Base-by-base conservation (phyloP, 2,329 filamentous ascomycete species). In the Colletotrichum siamense region DNA sequence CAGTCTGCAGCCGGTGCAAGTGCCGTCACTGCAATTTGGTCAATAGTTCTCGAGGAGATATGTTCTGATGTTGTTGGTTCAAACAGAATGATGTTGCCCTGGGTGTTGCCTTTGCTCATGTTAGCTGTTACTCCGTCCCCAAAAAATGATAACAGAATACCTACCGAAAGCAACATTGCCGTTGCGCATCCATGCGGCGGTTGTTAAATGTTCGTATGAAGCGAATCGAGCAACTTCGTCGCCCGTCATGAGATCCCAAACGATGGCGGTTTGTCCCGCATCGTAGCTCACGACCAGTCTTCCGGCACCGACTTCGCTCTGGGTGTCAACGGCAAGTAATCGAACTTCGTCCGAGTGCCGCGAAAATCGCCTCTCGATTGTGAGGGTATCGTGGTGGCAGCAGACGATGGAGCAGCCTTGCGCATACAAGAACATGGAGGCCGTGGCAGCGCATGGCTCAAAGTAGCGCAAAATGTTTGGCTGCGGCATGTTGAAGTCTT, bases 161-260 rank as follows among this genome's bases (percentile, higher is more conserved):
- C 85, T 89, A 98, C 96, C 97, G 88, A 99, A 99, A 49, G 95
- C 96, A 79, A 99, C 94, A 86, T 98, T 98, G 71, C 97, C 97
- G 86, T 98, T 98, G 61, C 94, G 92, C 96, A 99, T 98, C 95
- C 97, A 99, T 15, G 95, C 90, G 49, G 96, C 96, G 34, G 95
- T 94, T 26, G 93, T 93, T 78, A 99, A 90, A 79, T 95, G 92
- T 82, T 98, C 95, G 82, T 98, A 98, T 0, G 96, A 97, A 28
- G 94, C 93, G 86, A 99, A 99, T n/a, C 96, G 92, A 52, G 96
- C 93, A 75, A 98, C 91, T 85, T 98, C 96, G 76, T 96, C 93
- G 65, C 97, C 97, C 0, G 95, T 98, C 87, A 98, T 92, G 77
- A 98, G 89, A 85, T 99, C 96, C 97, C 97, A 99, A 9, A 99